A percentile compares a stretch with the other conserved stretches of the same genome.
Conservation (phyloP, 176 grass and related monocot species). For the Ananas comosus region DNA sequence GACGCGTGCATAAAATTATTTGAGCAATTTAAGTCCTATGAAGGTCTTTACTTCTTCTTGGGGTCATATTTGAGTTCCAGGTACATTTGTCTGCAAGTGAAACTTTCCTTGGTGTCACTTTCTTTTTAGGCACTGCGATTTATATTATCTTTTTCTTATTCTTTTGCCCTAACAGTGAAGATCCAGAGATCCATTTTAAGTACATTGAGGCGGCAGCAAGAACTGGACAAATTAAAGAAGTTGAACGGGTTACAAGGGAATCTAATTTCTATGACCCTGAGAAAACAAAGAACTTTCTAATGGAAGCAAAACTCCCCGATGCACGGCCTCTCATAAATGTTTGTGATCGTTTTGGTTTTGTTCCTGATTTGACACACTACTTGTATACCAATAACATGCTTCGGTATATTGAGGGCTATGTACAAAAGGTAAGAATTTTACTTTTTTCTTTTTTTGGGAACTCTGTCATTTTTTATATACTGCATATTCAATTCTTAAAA, state of each 20-base stretch:
- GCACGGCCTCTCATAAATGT: slow-evolving; percentile 91
- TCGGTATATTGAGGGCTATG: slow-evolving; percentile 94
- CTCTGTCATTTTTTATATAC: background rate
- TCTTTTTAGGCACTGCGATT: slow-evolving; percentile 6
- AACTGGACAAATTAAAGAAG: slow-evolving; percentile 97
- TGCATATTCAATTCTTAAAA: background rate
- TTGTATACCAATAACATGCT: slow-evolving; percentile 95
- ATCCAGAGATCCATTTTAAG: slow-evolving; percentile 92
- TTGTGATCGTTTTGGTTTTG: slow-evolving; percentile 95
- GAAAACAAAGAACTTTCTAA: slow-evolving; percentile 96
- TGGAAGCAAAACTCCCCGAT: slow-evolving; percentile 97
- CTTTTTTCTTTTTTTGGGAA: background rate
- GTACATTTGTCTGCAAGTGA: slow-evolving; percentile 30
- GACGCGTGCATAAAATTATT: slow-evolving; percentile 87
- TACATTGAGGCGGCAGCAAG: slow-evolving; percentile 95
- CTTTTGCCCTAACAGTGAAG: slow-evolving; percentile 55
- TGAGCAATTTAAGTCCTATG: slow-evolving; percentile 98
- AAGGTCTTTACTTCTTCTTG: slow-evolving; percentile 98
- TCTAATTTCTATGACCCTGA: slow-evolving; percentile 96
- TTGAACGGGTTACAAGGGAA: slow-evolving; percentile 95
- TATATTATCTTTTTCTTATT: slow-evolving; percentile 22
- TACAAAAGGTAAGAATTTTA: slow-evolving; percentile 62
- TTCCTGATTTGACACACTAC: slow-evolving; percentile 94
- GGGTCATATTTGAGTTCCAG: slow-evolving; percentile 94
- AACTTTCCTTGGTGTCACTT: background rate